phyloP scores from a whole-genome alignment of 768 basidiomycete species.

The Candolleomyces eurysporus region DNA sequence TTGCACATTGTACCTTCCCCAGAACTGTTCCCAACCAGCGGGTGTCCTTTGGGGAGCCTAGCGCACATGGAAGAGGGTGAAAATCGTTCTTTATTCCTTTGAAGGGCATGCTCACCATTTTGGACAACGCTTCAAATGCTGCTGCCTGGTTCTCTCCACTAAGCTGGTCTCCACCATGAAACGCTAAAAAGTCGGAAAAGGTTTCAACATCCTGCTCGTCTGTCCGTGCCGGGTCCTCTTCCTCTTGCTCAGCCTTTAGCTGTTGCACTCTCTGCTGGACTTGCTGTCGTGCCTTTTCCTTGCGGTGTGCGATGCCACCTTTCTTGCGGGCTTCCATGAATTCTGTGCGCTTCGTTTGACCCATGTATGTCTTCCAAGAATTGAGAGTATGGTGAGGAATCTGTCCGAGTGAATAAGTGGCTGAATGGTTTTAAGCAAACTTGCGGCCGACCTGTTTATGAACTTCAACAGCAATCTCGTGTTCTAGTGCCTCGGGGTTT shows the following conservation, averaged over 20 bases:
- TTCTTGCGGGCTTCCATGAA: constrained; percentile 50
- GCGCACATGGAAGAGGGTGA: neutral
- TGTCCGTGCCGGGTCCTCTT: neutral
- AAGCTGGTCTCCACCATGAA: constrained; percentile 35
- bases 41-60: constrained; percentile 42
- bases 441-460: constrained; percentile 41
- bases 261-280: neutral
- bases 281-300: constrained; percentile 19
- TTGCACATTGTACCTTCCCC: constrained; percentile 38
- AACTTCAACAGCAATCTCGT: constrained; percentile 36
- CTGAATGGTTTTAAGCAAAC: neutral
- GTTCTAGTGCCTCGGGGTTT: constrained; percentile 43
- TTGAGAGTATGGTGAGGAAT: constrained; percentile 53
- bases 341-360: constrained; percentile 27
- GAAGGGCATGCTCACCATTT: neutral
- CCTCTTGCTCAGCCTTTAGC: neutral
- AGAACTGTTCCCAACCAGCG: constrained; percentile 50
- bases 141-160: neutral
- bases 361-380: constrained; percentile 51
- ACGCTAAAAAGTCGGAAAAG: constrained; percentile 56
- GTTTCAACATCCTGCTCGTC: constrained; percentile 46
- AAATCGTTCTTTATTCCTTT: neutral
- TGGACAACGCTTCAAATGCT: neutral
- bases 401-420: constrained; percentile 29
- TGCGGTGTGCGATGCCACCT: constrained; percentile 50